phyloP scores from a whole-genome alignment of 2,329 filamentous ascomycete genomes.

The Hypoxylon sp. region DNA sequence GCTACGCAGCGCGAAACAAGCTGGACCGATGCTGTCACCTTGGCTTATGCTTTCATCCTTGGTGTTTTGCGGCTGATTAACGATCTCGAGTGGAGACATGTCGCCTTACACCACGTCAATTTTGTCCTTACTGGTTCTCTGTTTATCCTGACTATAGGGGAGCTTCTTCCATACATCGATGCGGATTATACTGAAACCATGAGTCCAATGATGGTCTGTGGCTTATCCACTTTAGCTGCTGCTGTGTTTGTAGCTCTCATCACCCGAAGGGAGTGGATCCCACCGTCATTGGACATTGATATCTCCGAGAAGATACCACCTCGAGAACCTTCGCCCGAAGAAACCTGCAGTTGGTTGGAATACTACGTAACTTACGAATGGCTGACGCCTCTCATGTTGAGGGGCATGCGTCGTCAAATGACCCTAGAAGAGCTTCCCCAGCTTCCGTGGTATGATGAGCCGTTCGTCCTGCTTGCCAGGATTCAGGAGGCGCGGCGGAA shows the following conservation, averaged over 20 bases:
- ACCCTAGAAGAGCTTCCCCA: conserved; percentile 62
- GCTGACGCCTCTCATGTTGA: conserved; percentile 63
- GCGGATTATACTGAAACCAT: conserved; percentile 50
- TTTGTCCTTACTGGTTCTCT: conserved; percentile 57
- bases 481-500: conserved; percentile 59
- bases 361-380: conserved; percentile 66
- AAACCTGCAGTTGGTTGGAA: conserved; percentile 66
- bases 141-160: conserved; percentile 53
- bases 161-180: conserved; percentile 61
- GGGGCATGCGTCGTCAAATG: conserved; percentile 59
- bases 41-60: conserved; percentile 59
- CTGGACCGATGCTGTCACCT: conserved; percentile 54
- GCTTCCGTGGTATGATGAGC: conserved; percentile 68
- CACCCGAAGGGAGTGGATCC: conserved; percentile 65
- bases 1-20: conserved; percentile 52
- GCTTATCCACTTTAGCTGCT: conserved; percentile 54
- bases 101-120: conserved; percentile 63
- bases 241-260: conserved; percentile 57
- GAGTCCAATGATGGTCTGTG: conserved; percentile 52
- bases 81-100: conserved; percentile 60
- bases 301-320: conserved; percentile 54
- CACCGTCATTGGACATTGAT: conserved; percentile 56
- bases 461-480: conserved; percentile 59
- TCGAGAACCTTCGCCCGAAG: conserved; percentile 61
- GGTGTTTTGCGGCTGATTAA: conserved; percentile 59